Percentiles rank a stretch among this genome's conserved stretches.
Conservation (phyloP, 2,329 filamentous ascomycete species). For the Sclerotinia subarctica region DNA sequence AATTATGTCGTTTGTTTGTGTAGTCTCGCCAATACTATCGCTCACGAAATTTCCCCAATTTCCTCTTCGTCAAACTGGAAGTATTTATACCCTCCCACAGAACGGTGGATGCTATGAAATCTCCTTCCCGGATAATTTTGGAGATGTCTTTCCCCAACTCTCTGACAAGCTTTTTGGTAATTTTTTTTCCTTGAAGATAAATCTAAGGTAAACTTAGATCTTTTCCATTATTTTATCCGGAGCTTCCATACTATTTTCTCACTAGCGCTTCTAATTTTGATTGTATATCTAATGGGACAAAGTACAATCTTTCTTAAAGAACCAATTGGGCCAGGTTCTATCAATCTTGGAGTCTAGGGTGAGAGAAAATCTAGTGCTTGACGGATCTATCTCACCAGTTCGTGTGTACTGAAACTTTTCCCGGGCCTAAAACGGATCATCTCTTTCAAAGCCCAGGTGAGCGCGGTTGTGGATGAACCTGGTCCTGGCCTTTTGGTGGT, state of each 20-base stretch:
- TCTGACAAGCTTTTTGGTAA: background rate
- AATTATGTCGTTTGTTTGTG: background rate
- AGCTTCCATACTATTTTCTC: background rate
- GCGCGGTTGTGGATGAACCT: background rate
- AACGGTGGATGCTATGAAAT: background rate
- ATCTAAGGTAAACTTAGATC: background rate
- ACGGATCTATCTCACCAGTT: conserved; percentile 3
- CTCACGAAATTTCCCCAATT: background rate
- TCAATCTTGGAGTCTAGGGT: conserved; percentile 17
- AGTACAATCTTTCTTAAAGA: conserved; percentile 13
- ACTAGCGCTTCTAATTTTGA: background rate
- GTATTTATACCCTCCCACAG: conserved; percentile 11
- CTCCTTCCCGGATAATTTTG: background rate
- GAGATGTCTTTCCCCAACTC: background rate
- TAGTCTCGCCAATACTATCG: background rate
- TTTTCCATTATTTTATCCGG: background rate
- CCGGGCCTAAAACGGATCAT: background rate
- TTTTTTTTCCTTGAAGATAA: background rate
- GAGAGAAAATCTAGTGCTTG: conserved; percentile 23
- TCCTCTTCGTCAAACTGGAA: background rate
- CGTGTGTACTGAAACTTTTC: conserved; percentile 3
- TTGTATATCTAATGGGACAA: background rate
- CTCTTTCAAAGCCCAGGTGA: conserved; percentile 15
- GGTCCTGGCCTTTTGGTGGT: conserved; percentile 22
- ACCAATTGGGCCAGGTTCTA: background rate